A percentile compares a stretch with the other conserved stretches of the same genome.
Evolutionary conservation across 805 yeast species (phyloP).

Genomic region (Cyberlindnera euphorbiae): DNA sequence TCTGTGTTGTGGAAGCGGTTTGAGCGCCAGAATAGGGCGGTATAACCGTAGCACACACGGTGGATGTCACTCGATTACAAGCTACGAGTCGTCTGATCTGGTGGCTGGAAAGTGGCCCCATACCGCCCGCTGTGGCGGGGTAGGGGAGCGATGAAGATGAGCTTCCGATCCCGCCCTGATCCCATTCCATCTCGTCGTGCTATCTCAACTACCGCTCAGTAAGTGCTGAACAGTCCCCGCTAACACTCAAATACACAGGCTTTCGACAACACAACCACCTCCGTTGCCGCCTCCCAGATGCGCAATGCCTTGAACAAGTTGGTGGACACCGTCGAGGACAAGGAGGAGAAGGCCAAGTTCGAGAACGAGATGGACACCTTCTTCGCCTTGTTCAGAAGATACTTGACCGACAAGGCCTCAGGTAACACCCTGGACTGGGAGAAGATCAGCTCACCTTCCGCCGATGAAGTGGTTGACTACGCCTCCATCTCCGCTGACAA

Average conservation of each 20-base stretch:
- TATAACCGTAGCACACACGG: too few species aligned
- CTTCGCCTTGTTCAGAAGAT: slow-evolving; percentile 89
- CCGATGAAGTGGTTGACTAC: slow-evolving; percentile 86
- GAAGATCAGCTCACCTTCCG: slow-evolving; percentile 84
- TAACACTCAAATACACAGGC: slow-evolving; percentile 42
- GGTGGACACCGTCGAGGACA: slow-evolving; percentile 71
- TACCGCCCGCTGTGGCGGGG: too few species aligned
- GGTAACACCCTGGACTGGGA: slow-evolving; percentile 91
- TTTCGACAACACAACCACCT: slow-evolving; percentile 90
- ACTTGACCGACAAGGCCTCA: slow-evolving; percentile 81
- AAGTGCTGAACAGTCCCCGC: too few species aligned
- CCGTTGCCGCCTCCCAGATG: slow-evolving; percentile 97
- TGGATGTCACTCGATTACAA: too few species aligned
- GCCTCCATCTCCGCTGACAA: slow-evolving; percentile 39
- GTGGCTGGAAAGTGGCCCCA: too few species aligned
- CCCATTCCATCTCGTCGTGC: too few species aligned
- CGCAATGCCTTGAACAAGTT: slow-evolving; percentile 88
- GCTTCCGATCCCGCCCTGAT: too few species aligned
- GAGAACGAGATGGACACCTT: slow-evolving; percentile 93
- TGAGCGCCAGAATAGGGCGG: too few species aligned
- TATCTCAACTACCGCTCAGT: too few species aligned
- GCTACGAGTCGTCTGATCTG: too few species aligned
- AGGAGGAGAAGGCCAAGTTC: slow-evolving; percentile 48
- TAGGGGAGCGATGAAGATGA: too few species aligned
- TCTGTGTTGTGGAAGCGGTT: too few species aligned